Evolutionary conservation across 345 rosid species (phyloP), one percentile per base, ranked within the genome.

Genomic region (Populus simonii): DNA sequence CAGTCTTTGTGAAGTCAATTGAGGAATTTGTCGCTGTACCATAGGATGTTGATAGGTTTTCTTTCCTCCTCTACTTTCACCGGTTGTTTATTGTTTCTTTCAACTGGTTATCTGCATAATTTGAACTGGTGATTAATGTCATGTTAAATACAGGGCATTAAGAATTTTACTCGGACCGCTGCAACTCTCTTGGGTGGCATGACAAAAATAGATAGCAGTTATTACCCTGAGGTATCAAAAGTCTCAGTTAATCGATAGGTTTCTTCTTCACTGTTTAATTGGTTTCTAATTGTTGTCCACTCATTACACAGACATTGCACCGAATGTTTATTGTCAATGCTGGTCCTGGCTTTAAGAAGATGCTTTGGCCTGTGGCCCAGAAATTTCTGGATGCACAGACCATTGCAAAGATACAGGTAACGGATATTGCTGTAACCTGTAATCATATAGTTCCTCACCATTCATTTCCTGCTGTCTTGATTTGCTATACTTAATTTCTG

Each of bases 361-460:
- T 93, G 96, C 96, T 96, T 80, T 96, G 97, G 99, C 99, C 98
- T 82, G 94, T 97, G 61, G 99, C 97, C 9, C 99, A 96, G 83
- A 96, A 93, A 73, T 88, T 92, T 87, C 95, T 96, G 69, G 99
- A 96, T 79, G 80, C 88, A 83, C 92, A 89, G 85, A 96, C 98
- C 53, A 85, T 92, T 18, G 79, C 90, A 70, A 96, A 96, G 89
- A 96, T 93, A 85, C 92, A 93, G 80, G 98, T 91, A 86, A 80
- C 66, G 66, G 65, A 82, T 71, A 78, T 75, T 13, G 45, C 59
- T 81, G 77, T 75, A 43, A 67, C 72, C 59, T 81, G 77, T 75
- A 43, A 67, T 73, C 74, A 8, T 70, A 62, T 39, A 63, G 73
- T 77, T 85, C 75, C 33, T 73, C n/a, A 47, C 35, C 78, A 20